Percentiles rank a stretch among this genome's conserved stretches.
Evolutionary conservation across 495 filamentous ascomycete species (phyloP).

Genomic region (Hypoxylon perforatum): DNA sequence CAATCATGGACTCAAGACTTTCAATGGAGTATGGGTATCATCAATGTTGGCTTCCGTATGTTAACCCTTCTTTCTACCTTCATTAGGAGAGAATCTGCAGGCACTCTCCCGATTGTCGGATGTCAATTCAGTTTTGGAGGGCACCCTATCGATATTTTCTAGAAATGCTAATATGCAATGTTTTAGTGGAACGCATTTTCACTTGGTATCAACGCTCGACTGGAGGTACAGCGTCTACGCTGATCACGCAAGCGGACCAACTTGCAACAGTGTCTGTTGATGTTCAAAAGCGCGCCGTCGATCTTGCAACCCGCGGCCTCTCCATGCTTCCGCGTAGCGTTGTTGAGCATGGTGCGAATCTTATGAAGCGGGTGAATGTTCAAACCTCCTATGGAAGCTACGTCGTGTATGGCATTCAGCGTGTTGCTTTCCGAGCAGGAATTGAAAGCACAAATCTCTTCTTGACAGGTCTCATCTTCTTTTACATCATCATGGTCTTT

Average conservation of each 20-base stretch:
- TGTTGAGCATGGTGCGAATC: conserved; percentile 53
- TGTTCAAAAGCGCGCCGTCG: conserved; percentile 72
- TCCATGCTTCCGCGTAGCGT: conserved; percentile 63
- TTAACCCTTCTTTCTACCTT: conserved; percentile 2
- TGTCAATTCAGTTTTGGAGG: neutral
- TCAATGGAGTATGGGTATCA: conserved; percentile 98
- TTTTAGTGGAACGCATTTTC: conserved; percentile 77
- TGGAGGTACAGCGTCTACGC: conserved; percentile 83
- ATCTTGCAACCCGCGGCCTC: conserved; percentile 58
- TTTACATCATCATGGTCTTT: conserved; percentile 79
- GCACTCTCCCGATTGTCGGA: no score
- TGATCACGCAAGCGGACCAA: conserved; percentile 79
- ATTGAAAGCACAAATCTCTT: conserved; percentile 97
- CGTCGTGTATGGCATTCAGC: conserved; percentile 85
- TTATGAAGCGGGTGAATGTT: conserved; percentile 58
- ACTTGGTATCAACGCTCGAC: conserved; percentile 98
- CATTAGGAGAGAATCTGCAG: neutral
- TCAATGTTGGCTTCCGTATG: conserved; percentile 71
- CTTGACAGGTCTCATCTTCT: conserved; percentile 90
- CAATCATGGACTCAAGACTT: conserved; percentile 97
- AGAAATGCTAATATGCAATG: conserved; percentile 26
- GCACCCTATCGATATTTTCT: neutral
- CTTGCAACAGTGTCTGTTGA: conserved; percentile 82
- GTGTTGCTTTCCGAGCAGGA: conserved; percentile 84
- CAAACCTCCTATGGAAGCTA: conserved; percentile 64